Conservation (phyloP, 2,329 filamentous ascomycete species). For the Sporothrix dimorphospora region DNA sequence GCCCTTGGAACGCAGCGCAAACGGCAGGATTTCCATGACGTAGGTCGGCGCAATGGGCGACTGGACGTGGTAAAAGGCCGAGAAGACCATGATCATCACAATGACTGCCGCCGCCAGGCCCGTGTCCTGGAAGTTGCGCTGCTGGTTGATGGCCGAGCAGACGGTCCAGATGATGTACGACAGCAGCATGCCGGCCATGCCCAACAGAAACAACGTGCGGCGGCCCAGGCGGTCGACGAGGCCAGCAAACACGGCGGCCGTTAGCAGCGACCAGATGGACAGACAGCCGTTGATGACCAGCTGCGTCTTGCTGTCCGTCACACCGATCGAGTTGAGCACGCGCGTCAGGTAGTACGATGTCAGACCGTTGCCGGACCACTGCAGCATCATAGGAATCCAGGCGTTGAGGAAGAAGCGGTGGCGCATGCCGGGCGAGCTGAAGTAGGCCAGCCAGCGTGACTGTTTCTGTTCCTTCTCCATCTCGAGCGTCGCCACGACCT, state of each 20-base stretch:
- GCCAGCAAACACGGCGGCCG: slow-evolving; percentile 17
- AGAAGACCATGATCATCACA: slow-evolving; percentile 27
- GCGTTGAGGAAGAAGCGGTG: slow-evolving; percentile 32
- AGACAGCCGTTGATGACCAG: slow-evolving; percentile 36
- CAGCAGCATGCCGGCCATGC: slow-evolving; percentile 32
- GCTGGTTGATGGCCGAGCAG: slow-evolving; percentile 32
- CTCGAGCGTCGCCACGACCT: slow-evolving; percentile 41
- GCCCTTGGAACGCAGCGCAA: slow-evolving; percentile 32
- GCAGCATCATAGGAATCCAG: slow-evolving; percentile 30
- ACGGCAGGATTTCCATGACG: slow-evolving; percentile 32
- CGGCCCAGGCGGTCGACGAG: slow-evolving; percentile 33
- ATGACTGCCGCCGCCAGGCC: slow-evolving; percentile 29
- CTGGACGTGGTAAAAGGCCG: slow-evolving; percentile 44
- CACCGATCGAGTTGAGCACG: slow-evolving; percentile 41
- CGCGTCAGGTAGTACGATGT: slow-evolving; percentile 43
- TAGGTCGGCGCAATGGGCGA: slow-evolving; percentile 40
- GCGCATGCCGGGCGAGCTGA: slow-evolving; percentile 32
- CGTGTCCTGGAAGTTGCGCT: slow-evolving; percentile 31
- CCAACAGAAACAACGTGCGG: slow-evolving; percentile 37
- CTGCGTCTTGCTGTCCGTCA: slow-evolving; percentile 35
- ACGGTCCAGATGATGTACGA: slow-evolving; percentile 31
- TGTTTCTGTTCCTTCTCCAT: slow-evolving; percentile 38
- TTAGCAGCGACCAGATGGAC: slow-evolving; percentile 34
- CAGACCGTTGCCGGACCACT: slow-evolving; percentile 36
- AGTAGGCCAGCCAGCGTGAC: slow-evolving; percentile 27